Conservation (phyloP, 495 filamentous ascomycete genomes). For the Penicillium tannophilum region DNA sequence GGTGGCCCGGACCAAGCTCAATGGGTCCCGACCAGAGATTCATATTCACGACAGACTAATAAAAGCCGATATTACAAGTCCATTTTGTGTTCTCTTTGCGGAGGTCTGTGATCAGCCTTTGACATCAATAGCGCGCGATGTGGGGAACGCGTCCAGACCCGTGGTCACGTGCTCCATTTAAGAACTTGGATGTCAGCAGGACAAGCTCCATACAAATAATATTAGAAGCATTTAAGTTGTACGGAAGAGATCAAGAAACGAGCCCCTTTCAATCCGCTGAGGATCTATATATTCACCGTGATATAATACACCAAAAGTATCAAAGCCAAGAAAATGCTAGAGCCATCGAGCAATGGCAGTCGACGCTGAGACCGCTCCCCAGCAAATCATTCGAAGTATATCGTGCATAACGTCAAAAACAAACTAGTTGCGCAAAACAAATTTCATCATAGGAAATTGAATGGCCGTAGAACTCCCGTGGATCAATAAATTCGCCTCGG, state of each 20-base stretch:
- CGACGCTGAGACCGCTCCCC: conserved; percentile 13
- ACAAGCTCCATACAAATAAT: background rate
- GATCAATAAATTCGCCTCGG: background rate
- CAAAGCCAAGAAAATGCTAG: conserved; percentile 22
- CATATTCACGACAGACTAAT: conserved; percentile 28
- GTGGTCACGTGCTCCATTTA: background rate
- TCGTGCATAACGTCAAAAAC: conserved; percentile 22
- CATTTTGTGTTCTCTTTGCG: background rate
- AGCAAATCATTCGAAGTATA: conserved; percentile 21
- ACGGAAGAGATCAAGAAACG: background rate
- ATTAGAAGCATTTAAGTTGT: background rate
- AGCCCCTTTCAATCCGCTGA: background rate
- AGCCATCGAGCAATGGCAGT: conserved; percentile 20
- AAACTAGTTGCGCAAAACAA: conserved; percentile 19
- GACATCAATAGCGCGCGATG: conserved; percentile 7
- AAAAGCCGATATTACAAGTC: background rate
- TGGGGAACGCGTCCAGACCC: conserved; percentile 13
- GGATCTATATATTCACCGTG: conserved; percentile 30
- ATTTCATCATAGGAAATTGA: conserved; percentile 19
- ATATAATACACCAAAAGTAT: conserved; percentile 27
- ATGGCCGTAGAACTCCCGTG: conserved; percentile 3
- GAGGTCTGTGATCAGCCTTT: background rate
- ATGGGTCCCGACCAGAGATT: conserved; percentile 45
- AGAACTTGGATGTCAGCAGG: background rate
- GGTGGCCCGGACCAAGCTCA: conserved; percentile 29